Evolutionary conservation across 2,329 filamentous ascomycete species (phyloP).

Genomic region (Fusarium xyrophilum): DNA sequence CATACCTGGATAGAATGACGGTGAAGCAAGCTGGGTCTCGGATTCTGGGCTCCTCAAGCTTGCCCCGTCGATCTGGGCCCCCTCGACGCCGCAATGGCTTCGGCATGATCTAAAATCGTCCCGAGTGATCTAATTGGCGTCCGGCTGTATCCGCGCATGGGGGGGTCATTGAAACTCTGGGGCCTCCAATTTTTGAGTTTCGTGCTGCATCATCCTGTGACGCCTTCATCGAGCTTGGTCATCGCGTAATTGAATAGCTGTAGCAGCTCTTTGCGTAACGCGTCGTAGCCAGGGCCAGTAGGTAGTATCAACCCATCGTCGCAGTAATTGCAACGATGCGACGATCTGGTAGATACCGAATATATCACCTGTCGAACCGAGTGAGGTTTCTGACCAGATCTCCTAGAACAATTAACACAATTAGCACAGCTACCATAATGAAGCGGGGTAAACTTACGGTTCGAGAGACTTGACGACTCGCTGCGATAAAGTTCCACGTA

Average conservation of each 20-base stretch:
- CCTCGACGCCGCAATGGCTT: neutral
- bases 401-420: neutral
- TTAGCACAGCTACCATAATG: neutral
- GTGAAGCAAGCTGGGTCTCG: neutral
- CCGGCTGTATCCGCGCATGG: neutral
- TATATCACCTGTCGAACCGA: neutral
- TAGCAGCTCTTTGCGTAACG: neutral
- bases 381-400: neutral
- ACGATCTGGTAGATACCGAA: slow-evolving; percentile 6
- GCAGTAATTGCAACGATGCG: slow-evolving; percentile 1
- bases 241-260: neutral
- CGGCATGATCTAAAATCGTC: neutral
- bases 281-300: neutral
- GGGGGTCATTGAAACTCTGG: too few relatives aligned
- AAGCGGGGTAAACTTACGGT: neutral
- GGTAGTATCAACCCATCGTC: neutral
- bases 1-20: neutral
- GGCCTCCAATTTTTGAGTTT: neutral
- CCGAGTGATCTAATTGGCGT: neutral
- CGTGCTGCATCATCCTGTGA: neutral
- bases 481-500: neutral
- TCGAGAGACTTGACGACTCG: neutral
- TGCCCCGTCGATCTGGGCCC: neutral
- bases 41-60: too few relatives aligned
- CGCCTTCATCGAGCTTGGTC: neutral